phyloP scores from a whole-genome alignment of 345 rosid species.

The Pugionium cornutum region DNA sequence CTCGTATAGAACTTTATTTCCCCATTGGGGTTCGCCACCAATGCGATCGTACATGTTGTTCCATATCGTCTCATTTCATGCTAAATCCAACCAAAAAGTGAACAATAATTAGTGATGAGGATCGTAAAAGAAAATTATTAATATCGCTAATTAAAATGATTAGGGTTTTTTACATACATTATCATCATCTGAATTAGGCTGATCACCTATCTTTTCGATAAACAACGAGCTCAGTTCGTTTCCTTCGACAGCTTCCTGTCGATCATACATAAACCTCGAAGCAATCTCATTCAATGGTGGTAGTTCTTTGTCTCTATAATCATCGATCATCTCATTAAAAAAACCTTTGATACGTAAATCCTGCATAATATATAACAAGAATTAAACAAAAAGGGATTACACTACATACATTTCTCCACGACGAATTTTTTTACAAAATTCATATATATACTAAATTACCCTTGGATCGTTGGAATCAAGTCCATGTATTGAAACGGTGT shows the following conservation, averaged over 20 bases:
- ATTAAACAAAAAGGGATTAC: background rate
- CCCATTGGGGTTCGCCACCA: constrained; percentile 47
- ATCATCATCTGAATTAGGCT: background rate
- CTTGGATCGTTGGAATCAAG: constrained; percentile 64
- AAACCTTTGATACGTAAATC: background rate
- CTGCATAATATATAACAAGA: constrained; percentile 38
- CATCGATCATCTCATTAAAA: constrained; percentile 44
- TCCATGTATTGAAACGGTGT: constrained; percentile 61
- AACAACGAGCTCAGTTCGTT: constrained; percentile 56
- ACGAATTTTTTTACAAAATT: background rate
- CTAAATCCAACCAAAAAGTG: too few species aligned
- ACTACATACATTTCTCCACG: background rate
- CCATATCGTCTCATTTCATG: constrained; percentile 44
- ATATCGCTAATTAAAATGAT: too few species aligned
- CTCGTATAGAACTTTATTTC: constrained; percentile 57
- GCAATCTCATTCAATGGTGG: constrained; percentile 49
- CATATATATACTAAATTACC: constrained; percentile 19
- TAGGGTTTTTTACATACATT: too few species aligned
- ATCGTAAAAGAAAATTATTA: too few species aligned
- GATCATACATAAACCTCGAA: constrained; percentile 58
- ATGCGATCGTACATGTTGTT: constrained; percentile 58
- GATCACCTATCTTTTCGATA: constrained; percentile 36
- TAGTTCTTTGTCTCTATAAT: constrained; percentile 41
- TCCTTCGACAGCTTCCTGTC: constrained; percentile 38
- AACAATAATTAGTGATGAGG: too few species aligned